These are phyloP conservation scores for Baorangia bicolor DNA, from an alignment of 768 basidiomycete species.

Conservation along the genomic window DNA sequence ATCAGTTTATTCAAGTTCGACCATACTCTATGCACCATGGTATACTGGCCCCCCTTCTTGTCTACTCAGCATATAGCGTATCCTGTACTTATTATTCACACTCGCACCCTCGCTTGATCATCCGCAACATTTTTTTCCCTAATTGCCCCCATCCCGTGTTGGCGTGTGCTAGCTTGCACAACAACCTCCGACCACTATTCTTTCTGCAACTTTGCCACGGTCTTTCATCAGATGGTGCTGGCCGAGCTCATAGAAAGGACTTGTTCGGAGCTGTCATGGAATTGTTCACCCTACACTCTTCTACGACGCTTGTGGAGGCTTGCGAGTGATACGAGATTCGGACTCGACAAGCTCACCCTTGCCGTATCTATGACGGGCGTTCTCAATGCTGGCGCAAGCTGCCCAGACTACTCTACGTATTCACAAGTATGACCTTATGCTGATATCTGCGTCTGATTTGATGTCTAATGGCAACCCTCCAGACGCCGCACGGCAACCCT, in stretches of 20 bases:
- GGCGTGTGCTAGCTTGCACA: background rate
- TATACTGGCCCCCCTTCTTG: slow-evolving; percentile 1
- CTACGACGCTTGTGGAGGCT: slow-evolving; percentile 8
- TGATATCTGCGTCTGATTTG: background rate
- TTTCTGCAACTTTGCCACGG: background rate
- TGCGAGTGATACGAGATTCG: slow-evolving; percentile 17
- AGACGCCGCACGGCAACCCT: slow-evolving; percentile 59
- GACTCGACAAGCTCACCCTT: slow-evolving; percentile 22
- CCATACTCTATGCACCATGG: slow-evolving; percentile 7
- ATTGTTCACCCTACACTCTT: slow-evolving; percentile 1
- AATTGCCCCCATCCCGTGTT: background rate
- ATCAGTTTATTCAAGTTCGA: slow-evolving; percentile 10
- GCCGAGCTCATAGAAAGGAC: slow-evolving; percentile 7
- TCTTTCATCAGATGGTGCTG: slow-evolving; percentile 3
- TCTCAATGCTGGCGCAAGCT: slow-evolving; percentile 34
- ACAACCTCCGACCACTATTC: background rate
- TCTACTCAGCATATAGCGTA: slow-evolving; percentile 7
- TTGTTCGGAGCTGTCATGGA: slow-evolving; percentile 2
- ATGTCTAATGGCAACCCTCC: background rate
- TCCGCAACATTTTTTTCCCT: background rate
- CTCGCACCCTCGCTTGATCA: background rate
- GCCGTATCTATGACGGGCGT: slow-evolving; percentile 24
- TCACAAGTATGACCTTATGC: slow-evolving; percentile 43
- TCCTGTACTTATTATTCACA: slow-evolving; percentile 3
- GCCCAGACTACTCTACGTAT: slow-evolving; percentile 63